phyloP scores from a whole-genome alignment of 106 monocot genomes.

The Apostasia shenzhenica region DNA sequence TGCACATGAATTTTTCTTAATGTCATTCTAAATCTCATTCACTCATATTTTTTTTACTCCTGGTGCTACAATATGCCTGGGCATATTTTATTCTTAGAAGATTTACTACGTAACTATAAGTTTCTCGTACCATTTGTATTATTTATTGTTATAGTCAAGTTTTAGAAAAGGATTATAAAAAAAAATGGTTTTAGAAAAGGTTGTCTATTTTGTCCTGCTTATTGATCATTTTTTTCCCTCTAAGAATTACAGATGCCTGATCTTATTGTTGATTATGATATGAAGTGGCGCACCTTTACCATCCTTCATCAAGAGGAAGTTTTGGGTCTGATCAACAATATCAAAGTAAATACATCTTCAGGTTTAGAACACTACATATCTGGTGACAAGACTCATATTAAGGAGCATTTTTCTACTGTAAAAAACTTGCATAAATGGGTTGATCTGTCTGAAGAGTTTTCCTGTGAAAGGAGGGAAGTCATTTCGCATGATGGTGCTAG shows the following conservation, averaged over 20 bases:
- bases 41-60: neutral
- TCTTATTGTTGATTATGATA: conserved; percentile 75
- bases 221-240: neutral
- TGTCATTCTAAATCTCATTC: neutral
- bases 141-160: neutral
- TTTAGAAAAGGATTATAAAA: neutral
- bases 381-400: conserved; percentile 4
- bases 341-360: conserved; percentile 11
- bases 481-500: conserved; percentile 65
- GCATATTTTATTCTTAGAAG: too few species aligned
- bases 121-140: too few species aligned
- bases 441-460: conserved; percentile 48
- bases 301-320: conserved; percentile 81
- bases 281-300: conserved; percentile 42
- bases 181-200: too few species aligned
- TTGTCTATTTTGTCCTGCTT: neutral
- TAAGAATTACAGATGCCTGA: conserved; percentile 75
- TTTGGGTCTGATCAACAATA: conserved; percentile 18
- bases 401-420: conserved; percentile 9
- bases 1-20: neutral
- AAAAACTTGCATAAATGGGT: conserved; percentile 31
- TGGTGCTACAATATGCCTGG: too few species aligned
- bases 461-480: conserved; percentile 68
- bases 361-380: conserved; percentile 10
- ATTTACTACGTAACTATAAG: too few species aligned